These are phyloP conservation scores for Aspergillus olivimuriae DNA, from an alignment of 495 filamentous ascomycete genomes.

Conservation along the genomic window DNA sequence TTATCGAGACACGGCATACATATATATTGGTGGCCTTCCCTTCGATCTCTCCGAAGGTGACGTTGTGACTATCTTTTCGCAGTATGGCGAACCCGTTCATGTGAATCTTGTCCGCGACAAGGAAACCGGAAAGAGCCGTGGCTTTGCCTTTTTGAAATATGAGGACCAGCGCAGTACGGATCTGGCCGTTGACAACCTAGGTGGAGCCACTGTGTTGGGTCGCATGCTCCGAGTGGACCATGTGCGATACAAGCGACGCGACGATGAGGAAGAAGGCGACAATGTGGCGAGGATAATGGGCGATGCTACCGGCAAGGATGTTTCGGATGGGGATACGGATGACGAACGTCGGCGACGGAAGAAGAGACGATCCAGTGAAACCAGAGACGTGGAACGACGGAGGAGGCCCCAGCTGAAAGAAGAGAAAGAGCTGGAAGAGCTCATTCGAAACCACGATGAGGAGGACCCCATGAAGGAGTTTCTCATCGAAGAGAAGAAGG, in stretches of 20 bases:
- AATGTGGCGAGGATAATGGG: slow-evolving; percentile 39
- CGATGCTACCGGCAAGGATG: slow-evolving; percentile 15
- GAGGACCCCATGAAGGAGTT: slow-evolving; percentile 97
- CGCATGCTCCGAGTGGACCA: slow-evolving; percentile 85
- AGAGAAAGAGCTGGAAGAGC: slow-evolving; percentile 68
- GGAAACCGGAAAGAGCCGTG: slow-evolving; percentile 88
- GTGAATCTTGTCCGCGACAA: slow-evolving; percentile 89
- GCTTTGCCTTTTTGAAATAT: slow-evolving; percentile 95
- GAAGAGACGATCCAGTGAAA: slow-evolving; percentile 31
- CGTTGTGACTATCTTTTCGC: slow-evolving; percentile 93
- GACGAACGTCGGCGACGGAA: slow-evolving; percentile 37
- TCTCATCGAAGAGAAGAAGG: slow-evolving; percentile 80
- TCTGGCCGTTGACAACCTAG: slow-evolving; percentile 91
- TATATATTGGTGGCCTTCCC: slow-evolving; percentile 92
- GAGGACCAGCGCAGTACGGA: slow-evolving; percentile 96
- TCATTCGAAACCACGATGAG: slow-evolving; percentile 79
- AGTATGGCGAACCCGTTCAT: slow-evolving; percentile 90
- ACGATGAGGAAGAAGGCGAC: slow-evolving; percentile 74
- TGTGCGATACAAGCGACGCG: slow-evolving; percentile 78
- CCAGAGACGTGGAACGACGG: slow-evolving; percentile 27
- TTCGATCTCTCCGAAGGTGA: slow-evolving; percentile 95
- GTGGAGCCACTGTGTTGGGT: slow-evolving; percentile 77
- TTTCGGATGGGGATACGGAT: slow-evolving; percentile 23
- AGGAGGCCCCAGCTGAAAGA: slow-evolving; percentile 50
- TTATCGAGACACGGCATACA: slow-evolving; percentile 93